Conservation (phyloP, 116 monocot genomes). For the Dioscorea cayenensis region DNA sequence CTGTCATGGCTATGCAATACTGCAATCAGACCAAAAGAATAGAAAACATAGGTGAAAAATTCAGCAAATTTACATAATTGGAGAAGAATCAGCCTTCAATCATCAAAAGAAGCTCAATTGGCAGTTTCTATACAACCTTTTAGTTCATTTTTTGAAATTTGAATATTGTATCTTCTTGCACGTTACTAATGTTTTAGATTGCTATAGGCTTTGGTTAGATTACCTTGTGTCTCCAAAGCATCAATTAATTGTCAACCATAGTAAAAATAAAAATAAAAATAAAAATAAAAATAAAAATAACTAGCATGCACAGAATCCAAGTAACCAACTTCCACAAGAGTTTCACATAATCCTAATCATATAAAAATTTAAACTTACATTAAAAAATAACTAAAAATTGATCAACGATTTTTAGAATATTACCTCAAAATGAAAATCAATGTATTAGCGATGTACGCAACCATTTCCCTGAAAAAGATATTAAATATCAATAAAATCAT, state of each 20-base stretch:
- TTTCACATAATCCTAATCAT: no score
- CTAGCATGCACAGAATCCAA: background rate
- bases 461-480: slow-evolving; percentile 82
- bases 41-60: no score
- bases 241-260: background rate
- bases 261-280: no score
- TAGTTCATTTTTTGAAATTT: background rate
- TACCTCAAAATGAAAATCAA: slow-evolving; percentile 97
- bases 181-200: background rate
- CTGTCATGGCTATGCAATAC: no score
- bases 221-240: no score
- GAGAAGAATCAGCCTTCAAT: background rate
- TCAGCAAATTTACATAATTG: no score
- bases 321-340: no score
- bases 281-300: no score
- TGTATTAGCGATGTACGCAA: slow-evolving; percentile 96
- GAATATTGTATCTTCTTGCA: background rate
- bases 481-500: background rate
- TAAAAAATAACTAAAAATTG: background rate
- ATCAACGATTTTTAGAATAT: background rate
- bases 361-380: background rate
- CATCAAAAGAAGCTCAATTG: background rate
- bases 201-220: background rate
- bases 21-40: no score
- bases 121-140: background rate